Base-by-base conservation (phyloP, 164 flowering plant genomes). In the Cinnamomum chago region DNA sequence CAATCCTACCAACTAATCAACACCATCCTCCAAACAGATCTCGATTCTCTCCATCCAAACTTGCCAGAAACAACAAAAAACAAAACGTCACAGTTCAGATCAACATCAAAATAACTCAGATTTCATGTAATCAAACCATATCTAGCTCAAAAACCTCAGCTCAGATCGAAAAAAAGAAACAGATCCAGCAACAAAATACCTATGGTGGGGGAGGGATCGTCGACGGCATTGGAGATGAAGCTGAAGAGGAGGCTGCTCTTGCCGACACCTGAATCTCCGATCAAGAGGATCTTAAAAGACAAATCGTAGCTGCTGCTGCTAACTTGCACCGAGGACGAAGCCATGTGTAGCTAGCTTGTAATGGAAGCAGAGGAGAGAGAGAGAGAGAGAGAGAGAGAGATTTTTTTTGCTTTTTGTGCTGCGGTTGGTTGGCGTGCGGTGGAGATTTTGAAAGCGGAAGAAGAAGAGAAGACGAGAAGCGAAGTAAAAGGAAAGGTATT, bases 221-320 rank as follows among this genome's bases (percentile, higher is more conserved):
- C 60, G 20, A 55, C 17, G 60, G 60, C 60, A 14, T 67, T 79
- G 72, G 90, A 87, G 67, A 87, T 90, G 87, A 88, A 90, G 78
- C 84, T 86, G 72, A 85, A 81, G 30, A 90, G 88, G 23, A 90
- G 82, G 74, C 91, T 86, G 64, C 89, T 90, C 80, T 90, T 90
- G 23, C 93, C 91, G 40, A 90, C 93, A 4, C 87, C 91, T 1
- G 91, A 86, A 65, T 88, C 93, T 1, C 93, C 93, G 72, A 88
- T 82, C 79, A 90, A 67, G 83, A 88, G 77, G 85, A 90, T 83
- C 88, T 90, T 90, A 77, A 88, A 90, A 0, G 89, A 88, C 67
- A 79, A 84, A 87, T 90, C 90, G 55, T 82, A 84, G 74, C 78
- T 75, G 27, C 66, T 62, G 67, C 72, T 24, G 75, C 81, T 82